Evolutionary conservation across 1,139 yeast species (phyloP).

Genomic region (Geotrichum histeridarum): DNA sequence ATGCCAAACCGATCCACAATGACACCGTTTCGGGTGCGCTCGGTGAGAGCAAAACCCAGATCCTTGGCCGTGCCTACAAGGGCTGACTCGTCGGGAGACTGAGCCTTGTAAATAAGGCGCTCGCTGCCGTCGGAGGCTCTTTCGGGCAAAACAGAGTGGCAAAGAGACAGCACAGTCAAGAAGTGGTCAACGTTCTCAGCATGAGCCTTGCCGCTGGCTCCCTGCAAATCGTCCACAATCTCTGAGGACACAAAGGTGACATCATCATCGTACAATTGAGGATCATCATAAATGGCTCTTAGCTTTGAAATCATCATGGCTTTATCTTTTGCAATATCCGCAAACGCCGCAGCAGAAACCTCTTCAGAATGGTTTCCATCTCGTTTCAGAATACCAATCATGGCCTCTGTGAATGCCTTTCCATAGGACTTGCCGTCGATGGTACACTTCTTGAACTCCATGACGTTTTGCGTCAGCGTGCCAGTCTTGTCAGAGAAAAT

Average conservation of each 20-base stretch:
- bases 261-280: conserved; percentile 57
- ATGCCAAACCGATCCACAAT: conserved; percentile 71
- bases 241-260: conserved; percentile 77
- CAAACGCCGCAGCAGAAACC: conserved; percentile 60
- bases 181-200: conserved; percentile 65
- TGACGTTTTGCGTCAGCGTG: conserved; percentile 89
- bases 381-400: conserved; percentile 86
- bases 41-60: conserved; percentile 76
- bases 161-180: conserved; percentile 81
- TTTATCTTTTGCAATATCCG: conserved; percentile 59
- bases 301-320: conserved; percentile 59
- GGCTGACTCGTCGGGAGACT: conserved; percentile 98
- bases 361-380: conserved; percentile 73
- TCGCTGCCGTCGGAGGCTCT: conserved; percentile 53
- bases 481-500: conserved; percentile 96
- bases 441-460: conserved; percentile 94
- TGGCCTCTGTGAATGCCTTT: conserved; percentile 91
- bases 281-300: conserved; percentile 45
- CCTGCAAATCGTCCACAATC: conserved; percentile 50
- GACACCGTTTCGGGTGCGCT: conserved; percentile 67
- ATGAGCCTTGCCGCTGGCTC: conserved; percentile 51
- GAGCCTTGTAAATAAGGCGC: conserved; percentile 70
- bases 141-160: conserved; percentile 90
- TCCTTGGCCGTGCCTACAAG: conserved; percentile 91
- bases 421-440: conserved; percentile 87